These are phyloP conservation scores for Phanerodontia chrysosporium DNA, from an alignment of 768 basidiomycete species.

Conservation along the genomic window DNA sequence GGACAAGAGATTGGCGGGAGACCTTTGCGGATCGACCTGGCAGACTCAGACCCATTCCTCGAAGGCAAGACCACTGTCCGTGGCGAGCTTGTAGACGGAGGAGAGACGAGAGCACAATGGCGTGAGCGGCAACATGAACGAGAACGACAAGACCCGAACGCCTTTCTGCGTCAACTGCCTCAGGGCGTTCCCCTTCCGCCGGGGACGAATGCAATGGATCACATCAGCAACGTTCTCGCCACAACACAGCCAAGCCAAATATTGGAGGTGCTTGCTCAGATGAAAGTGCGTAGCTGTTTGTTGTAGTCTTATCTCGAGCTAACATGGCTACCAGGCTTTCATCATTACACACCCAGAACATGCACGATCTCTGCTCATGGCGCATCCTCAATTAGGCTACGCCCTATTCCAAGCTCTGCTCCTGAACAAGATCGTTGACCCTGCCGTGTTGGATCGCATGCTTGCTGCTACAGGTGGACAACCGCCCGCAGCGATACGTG, in stretches of 20 bases:
- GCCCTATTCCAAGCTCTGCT: slow-evolving; percentile 94
- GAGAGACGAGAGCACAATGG: slow-evolving; percentile 54
- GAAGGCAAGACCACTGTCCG: slow-evolving; percentile 87
- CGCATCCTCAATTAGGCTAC: slow-evolving; percentile 92
- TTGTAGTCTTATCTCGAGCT: neutral
- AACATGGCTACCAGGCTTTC: slow-evolving; percentile 58
- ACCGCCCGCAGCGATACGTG: slow-evolving; percentile 10
- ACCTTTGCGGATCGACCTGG: slow-evolving; percentile 89
- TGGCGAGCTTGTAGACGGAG: slow-evolving; percentile 74
- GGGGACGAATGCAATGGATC: slow-evolving; percentile 71
- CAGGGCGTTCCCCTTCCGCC: slow-evolving; percentile 69
- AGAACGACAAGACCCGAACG: slow-evolving; percentile 22
- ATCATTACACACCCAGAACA: slow-evolving; percentile 90
- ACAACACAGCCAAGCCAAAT: slow-evolving; percentile 79
- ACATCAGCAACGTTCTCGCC: slow-evolving; percentile 82
- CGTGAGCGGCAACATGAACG: slow-evolving; percentile 43
- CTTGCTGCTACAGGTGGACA: slow-evolving; percentile 35
- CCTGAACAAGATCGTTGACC: slow-evolving; percentile 90
- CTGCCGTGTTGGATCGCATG: slow-evolving; percentile 73
- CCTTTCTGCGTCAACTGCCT: slow-evolving; percentile 67
- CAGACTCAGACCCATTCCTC: slow-evolving; percentile 88
- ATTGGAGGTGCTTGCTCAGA: slow-evolving; percentile 93
- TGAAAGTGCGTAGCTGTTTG: slow-evolving; percentile 69
- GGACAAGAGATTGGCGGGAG: slow-evolving; percentile 90
- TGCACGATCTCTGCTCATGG: slow-evolving; percentile 70